A percentile compares a stretch with the other conserved stretches of the same genome.
Evolutionary conservation across 2,329 filamentous ascomycete species (phyloP).

Genomic region (Chrysoporthe puriensis): DNA sequence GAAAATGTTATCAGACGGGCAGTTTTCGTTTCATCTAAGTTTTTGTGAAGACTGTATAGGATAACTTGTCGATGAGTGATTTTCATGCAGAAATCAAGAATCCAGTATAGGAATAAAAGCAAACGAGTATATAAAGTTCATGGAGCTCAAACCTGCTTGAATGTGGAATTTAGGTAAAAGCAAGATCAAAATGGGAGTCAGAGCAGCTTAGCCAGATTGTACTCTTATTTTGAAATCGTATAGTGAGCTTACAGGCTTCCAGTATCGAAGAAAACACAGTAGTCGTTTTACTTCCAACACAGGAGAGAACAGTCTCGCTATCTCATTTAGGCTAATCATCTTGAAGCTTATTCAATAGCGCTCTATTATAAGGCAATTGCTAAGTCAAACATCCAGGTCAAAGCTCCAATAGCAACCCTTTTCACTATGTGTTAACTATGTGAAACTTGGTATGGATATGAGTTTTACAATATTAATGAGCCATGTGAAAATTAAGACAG

Average conservation of each 20-base stretch:
- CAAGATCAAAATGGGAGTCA: neutral
- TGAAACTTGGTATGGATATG: neutral
- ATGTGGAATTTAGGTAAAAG: too few relatives aligned
- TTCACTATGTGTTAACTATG: neutral
- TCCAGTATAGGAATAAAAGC: neutral
- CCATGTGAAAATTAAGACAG: neutral
- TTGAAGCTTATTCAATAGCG: neutral
- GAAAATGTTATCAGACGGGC: neutral
- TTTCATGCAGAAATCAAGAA: neutral
- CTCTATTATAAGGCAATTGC: neutral
- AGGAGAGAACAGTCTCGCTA: neutral
- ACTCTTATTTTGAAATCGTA: neutral
- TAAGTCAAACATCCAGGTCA: neutral
- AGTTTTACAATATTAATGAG: neutral
- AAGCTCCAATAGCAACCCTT: neutral
- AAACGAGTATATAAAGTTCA: neutral
- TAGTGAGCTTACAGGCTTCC: neutral
- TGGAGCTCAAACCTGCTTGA: neutral
- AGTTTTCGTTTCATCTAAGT: neutral
- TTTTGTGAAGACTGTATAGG: neutral
- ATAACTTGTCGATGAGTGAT: neutral
- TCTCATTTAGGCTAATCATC: neutral
- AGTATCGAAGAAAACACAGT: neutral
- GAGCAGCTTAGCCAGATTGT: neutral
- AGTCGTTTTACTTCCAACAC: neutral